These are phyloP conservation scores for Amaranthus tricolor DNA, from an alignment of 179 eudicot species.

Conservation along the genomic window DNA sequence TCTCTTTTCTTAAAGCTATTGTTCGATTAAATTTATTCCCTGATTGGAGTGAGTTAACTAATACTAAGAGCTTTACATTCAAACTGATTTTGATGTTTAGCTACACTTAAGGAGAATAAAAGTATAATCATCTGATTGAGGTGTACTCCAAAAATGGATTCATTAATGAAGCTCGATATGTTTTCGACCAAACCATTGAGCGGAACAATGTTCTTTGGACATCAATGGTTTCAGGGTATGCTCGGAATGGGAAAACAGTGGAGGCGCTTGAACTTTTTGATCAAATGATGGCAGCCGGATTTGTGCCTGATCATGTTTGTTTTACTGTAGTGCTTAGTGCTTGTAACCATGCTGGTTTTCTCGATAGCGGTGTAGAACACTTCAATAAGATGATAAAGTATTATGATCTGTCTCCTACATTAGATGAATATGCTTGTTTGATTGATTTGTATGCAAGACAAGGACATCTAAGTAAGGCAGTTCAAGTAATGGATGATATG, in stretches of 20 bases:
- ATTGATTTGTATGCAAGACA: constrained; percentile 46
- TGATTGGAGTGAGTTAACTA: too few relatives aligned
- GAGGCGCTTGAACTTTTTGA: constrained; percentile 44
- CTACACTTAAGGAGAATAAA: too few relatives aligned
- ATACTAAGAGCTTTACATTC: too few relatives aligned
- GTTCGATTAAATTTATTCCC: too few relatives aligned
- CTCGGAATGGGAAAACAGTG: constrained; percentile 35
- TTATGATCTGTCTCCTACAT: constrained; percentile 36
- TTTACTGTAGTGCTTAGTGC: constrained; percentile 42
- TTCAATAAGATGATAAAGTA: constrained; percentile 38
- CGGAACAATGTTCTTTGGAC: constrained; percentile 35
- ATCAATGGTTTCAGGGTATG: constrained; percentile 38
- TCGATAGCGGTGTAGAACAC: constrained; percentile 37
- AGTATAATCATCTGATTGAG: constrained; percentile 35
- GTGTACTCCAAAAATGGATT: constrained; percentile 38
- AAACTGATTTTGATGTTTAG: too few relatives aligned
- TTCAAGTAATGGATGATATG: constrained; percentile 38
- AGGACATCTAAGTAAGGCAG: constrained; percentile 36
- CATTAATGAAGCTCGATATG: constrained; percentile 27
- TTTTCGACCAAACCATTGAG: constrained; percentile 28
- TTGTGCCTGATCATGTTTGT: constrained; percentile 41
- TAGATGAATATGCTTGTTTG: constrained; percentile 45
- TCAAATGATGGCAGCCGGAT: constrained; percentile 24
- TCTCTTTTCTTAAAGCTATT: too few relatives aligned
- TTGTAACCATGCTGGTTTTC: constrained; percentile 46